Base-by-base conservation (phyloP, 148 eudicot genomes). In the Fagopyrum homotropicum region DNA sequence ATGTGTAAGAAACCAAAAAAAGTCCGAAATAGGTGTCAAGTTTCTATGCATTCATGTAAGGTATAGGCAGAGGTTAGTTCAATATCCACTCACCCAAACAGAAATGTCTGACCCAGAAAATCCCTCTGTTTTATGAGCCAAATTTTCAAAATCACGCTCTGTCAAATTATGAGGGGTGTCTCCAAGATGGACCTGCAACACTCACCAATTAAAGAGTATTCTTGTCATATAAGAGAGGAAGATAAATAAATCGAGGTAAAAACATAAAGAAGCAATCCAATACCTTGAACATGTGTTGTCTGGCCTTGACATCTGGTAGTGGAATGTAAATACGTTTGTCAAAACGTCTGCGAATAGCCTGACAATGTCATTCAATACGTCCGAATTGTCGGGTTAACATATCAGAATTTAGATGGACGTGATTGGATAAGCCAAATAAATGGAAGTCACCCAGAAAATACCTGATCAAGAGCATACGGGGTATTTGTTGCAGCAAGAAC, bases 281-380 rank as follows among this genome's bases (percentile, higher is more conserved):
- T 79, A 94, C 98, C 81, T 94, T 94, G 83, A 94, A 94, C 93
- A 94, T 94, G 79, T 94, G 98, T 47, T 92, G 98, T 12, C 96
- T 88, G 75, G 98, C 98, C 89, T 94, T 92, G 44, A 74, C 64
- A 82, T 94, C 98, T 55, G 98, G 97, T 17, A 94, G 97, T 35
- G 98, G 98, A 81, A 94, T 94, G 78, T 94, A 92, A 72, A 94
- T 94, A 74, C 98, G 96, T 87, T 94, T 94, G 79, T 94, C 98
- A 88, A 94, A 94, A 73, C 98, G 87, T 55, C 98, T 81, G 72
- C 98, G 82, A 61, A 94, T 88, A 80, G 98, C 98, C 98, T 94
- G 87, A 4, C 40, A 77, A 52, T 68, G 79, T 46, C 4, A 61
- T 51, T 56, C 40, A 61, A 55, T 74, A 52, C 82, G 73, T 72